These are phyloP conservation scores for Polychaeton citri DNA, from an alignment of 2,329 filamentous ascomycete genomes.

Conservation along the genomic window DNA sequence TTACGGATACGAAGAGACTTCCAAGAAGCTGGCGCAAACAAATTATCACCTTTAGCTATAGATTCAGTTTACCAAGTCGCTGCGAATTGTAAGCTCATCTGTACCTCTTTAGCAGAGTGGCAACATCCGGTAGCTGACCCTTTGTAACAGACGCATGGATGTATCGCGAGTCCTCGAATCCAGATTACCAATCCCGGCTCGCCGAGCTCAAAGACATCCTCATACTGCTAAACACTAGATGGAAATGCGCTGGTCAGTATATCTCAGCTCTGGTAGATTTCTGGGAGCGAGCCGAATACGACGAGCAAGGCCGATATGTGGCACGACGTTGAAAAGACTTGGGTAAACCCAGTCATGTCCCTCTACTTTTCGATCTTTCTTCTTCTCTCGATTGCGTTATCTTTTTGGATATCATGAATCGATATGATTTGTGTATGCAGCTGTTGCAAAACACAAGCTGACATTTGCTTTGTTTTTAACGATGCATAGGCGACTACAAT, in stretches of 20 bases:
- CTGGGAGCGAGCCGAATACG: slow-evolving; percentile 1
- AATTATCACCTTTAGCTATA: slow-evolving; percentile 14
- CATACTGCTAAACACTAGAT: slow-evolving; percentile 8
- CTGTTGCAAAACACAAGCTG: too few species aligned
- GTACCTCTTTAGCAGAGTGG: too few species aligned
- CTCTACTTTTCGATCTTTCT: too few species aligned
- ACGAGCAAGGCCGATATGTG: neutral
- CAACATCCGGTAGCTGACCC: too few species aligned
- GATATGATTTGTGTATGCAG: too few species aligned
- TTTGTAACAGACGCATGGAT: slow-evolving; percentile 18
- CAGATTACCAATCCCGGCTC: slow-evolving; percentile 8
- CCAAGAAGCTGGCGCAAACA: slow-evolving; percentile 4
- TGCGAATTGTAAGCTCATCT: slow-evolving; percentile 20
- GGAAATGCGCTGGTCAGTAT: slow-evolving; percentile 16
- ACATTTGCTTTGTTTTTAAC: too few species aligned
- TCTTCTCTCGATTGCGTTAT: too few species aligned
- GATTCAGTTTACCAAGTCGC: slow-evolving; percentile 23
- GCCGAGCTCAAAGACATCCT: slow-evolving; percentile 14
- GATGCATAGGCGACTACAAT: too few species aligned
- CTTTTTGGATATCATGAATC: too few species aligned
- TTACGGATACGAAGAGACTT: slow-evolving; percentile 6
- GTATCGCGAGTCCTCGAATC: slow-evolving; percentile 18
- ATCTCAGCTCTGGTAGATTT: slow-evolving; percentile 4
- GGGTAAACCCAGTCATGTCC: too few species aligned
- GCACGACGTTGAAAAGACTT: too few species aligned